Evolutionary conservation across 1,284 basidiomycete species (phyloP), one percentile per base, ranked within the genome.

Genomic region (Leccinum griseonigrum): DNA sequence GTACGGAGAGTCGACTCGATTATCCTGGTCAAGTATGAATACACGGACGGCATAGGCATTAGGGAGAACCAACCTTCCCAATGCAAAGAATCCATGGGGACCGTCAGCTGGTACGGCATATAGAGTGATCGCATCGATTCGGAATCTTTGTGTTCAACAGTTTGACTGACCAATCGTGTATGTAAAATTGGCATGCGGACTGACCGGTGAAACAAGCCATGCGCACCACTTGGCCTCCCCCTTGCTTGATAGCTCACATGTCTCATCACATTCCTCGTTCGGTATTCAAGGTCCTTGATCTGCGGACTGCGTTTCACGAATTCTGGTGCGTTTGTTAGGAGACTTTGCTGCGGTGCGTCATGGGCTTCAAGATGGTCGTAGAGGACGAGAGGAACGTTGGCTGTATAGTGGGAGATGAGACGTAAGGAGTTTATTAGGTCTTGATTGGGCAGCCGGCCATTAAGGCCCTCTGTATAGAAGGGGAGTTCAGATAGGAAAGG

Each of bases 401-500:
- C 89, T 1, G 87, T 86, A 69, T 85, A 85, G 36, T 83, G 82
- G 2, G 93, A 82, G 54, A 98, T 92, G 36, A 87, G 76, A 3
- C 85, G 80, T 53, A 95, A 83, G 0, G 94, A 91, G 74, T 97
- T 97, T 67, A 98, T 77, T 1, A 97, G 82, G 74, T 99, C 97
- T 76, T 98, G 94, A 71, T 99, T 99, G 0, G 97, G 96, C 52
- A 98, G 78, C 32, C 95, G 90, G 4, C 96, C 97, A 73, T 98
- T 97, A 5, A 94, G 81, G 7, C 97, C 97, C 83, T 99, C 97
- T 97, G 69, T n/a, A 22, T 53, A 6, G 10, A 31, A 5, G 6
- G 9, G 50, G 18, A n/a, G 28, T 32, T 59, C 29, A 51, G 22
- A 9, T 40, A 55, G 46, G 3, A 43, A 48, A 14, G 18, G 9